Percentiles rank a stretch among this genome's conserved stretches.
Evolutionary conservation across 768 basidiomycete genomes (phyloP).

Genomic region (Lanmaoa rubissima): DNA sequence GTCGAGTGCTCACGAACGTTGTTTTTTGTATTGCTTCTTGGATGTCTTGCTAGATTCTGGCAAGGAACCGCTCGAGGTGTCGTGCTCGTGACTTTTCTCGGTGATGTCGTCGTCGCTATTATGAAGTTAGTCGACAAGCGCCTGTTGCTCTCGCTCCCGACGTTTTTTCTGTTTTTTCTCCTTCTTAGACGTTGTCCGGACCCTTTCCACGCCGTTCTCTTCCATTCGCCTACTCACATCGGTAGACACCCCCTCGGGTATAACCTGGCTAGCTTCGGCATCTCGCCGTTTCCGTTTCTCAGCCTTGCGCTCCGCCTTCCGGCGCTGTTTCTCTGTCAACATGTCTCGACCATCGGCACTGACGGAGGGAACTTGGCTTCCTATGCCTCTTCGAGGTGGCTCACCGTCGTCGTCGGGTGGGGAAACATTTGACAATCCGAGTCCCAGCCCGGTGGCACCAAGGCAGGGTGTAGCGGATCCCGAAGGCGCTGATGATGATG

Average conservation of each 20-base stretch:
- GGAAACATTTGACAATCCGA: neutral
- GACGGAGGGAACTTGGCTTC: neutral
- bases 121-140: neutral
- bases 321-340: conserved; percentile 33
- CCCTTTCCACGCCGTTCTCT: conserved; percentile 10
- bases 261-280: neutral
- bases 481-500: neutral
- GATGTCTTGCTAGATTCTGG: conserved; percentile 2
- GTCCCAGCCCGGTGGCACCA: neutral
- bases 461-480: conserved; percentile 11
- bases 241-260: neutral
- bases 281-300: conserved; percentile 24
- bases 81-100: neutral
- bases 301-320: conserved; percentile 30
- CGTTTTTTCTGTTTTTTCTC: conserved; percentile 24
- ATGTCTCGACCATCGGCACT: neutral
- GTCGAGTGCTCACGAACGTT: neutral
- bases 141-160: conserved; percentile 16
- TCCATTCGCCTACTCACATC: conserved; percentile 10
- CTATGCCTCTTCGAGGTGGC: conserved; percentile 13
- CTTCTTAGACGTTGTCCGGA: conserved; percentile 25
- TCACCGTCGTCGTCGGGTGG: neutral
- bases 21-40: conserved; percentile 6
- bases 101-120: neutral
- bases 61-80: neutral